These are phyloP conservation scores for Zasmidium cellare DNA, from an alignment of 2,329 filamentous ascomycete genomes.

Conservation along the genomic window DNA sequence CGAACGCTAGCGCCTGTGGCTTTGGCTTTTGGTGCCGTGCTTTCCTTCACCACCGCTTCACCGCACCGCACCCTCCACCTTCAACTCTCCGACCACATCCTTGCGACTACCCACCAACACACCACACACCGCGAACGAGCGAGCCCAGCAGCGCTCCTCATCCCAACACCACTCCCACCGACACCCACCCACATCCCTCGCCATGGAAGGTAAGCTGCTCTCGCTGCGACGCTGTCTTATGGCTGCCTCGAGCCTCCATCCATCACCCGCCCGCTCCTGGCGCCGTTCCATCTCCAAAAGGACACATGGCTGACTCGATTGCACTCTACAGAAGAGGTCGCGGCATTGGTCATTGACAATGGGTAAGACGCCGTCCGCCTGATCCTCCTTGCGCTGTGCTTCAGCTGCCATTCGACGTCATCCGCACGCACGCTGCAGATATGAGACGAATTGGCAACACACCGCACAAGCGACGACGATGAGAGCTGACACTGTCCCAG, in stretches of 20 bases:
- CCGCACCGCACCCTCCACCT: constrained; percentile 1
- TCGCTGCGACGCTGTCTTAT: constrained; percentile 11
- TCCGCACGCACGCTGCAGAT: constrained; percentile 25
- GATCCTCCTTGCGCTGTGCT: constrained; percentile 30
- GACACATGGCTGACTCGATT: constrained; percentile 25
- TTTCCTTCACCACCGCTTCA: neutral
- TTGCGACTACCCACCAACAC: constrained; percentile 3
- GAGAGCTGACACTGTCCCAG: constrained; percentile 52
- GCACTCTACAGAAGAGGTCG: constrained; percentile 84
- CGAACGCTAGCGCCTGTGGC: no score
- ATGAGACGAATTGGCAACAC: constrained; percentile 9
- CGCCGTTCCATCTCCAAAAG: constrained; percentile 3
- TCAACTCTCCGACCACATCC: constrained; percentile 3
- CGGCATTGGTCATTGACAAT: constrained; percentile 99
- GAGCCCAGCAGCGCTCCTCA: constrained; percentile 12
- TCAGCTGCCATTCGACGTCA: constrained; percentile 34
- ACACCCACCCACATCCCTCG: constrained; percentile 23
- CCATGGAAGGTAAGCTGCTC: constrained; percentile 34
- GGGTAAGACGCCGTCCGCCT: constrained; percentile 71
- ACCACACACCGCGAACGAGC: neutral
- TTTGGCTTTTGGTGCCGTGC: neutral
- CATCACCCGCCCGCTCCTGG: constrained; percentile 12
- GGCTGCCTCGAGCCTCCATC: constrained; percentile 16
- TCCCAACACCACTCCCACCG: constrained; percentile 3
- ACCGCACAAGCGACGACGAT: constrained; percentile 4